Base-by-base conservation (phyloP, 371 early-diverging fungal species). In the Choanephora cucurbitarum region DNA sequence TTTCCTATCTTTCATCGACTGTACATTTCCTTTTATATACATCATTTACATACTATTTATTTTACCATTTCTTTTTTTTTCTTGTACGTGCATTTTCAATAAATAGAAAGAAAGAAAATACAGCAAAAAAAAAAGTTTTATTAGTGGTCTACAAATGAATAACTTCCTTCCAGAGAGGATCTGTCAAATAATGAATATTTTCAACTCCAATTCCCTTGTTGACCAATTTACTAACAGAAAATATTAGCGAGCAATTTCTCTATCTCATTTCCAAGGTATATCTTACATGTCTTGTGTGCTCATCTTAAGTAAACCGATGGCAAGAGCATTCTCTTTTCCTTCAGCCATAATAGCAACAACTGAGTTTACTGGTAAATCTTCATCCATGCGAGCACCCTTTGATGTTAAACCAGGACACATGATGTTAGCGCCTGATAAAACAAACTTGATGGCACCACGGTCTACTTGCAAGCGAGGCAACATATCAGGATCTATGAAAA, bases 331-430 rank as follows among this genome's bases (percentile, higher is more conserved):
- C 67, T 97, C 90, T 73, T 98, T 98, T 41, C 97, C 99, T 72
- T 98, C 97, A 5, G 97, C 97, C 72, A 88, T 87, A 37, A 98
- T 89, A 2, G 95, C 94, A 2, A 96, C 99, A n/a, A 91, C 77
- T 0, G 89, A 60, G 11, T 80, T 89, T 33, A 71, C 84, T 8
- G 91, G 91, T 28, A 95, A 72, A 45, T 83, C 82, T 23, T 72
- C 81, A 39, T 91, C 89, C 82, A 98, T 83, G 49, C 84, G 71
- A 6, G 94, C 98, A 5, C 97, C 98, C 32, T 87, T 86, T 15
- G 93, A 94, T 21, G 98, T 97, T 67, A 97, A 77, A 33, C 99
- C 98, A 11, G 97, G 98, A 64, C 98, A 97, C 99, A 98, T 98
- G 63, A 98, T 95, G 66, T 96, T 91, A 47, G 98, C 98, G 5